Evolutionary conservation across 2,329 filamentous ascomycete species (phyloP).

Genomic region (Sordariomycetes sp.): DNA sequence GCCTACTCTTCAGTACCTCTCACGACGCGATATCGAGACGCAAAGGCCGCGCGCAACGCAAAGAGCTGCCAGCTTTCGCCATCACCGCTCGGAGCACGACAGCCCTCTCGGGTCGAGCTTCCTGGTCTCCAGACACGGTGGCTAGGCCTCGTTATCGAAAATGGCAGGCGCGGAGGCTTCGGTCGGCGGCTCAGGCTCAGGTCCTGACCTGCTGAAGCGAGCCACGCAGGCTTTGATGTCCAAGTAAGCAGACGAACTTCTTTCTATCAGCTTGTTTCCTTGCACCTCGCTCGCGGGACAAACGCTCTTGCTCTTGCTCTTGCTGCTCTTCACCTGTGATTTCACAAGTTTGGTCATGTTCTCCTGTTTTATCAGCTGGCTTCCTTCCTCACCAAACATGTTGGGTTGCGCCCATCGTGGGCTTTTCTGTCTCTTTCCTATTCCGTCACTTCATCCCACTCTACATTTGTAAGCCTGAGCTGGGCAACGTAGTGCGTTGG

Average conservation of each 20-base stretch:
- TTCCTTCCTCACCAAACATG: not conserved
- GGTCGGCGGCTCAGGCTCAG: slow-evolving; percentile 31
- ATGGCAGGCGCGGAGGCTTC: slow-evolving; percentile 41
- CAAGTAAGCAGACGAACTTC: slow-evolving; percentile 33
- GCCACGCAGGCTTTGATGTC: slow-evolving; percentile 55
- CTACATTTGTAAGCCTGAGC: not conserved
- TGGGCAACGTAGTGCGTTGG: not conserved
- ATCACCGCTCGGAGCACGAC: not conserved
- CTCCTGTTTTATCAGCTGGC: not conserved
- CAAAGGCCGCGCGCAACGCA: not conserved
- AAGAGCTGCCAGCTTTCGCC: not conserved
- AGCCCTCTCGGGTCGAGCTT: not conserved
- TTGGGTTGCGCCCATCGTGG: not conserved
- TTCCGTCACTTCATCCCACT: not conserved
- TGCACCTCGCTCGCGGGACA: not conserved
- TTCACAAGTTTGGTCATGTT: not conserved
- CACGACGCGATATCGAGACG: not conserved
- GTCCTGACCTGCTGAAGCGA: slow-evolving; percentile 46
- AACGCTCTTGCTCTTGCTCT: not conserved
- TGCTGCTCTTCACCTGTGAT: not conserved
- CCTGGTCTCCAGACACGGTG: not conserved
- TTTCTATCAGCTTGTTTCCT: not conserved
- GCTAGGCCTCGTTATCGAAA: slow-evolving; percentile 7
- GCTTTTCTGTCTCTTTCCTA: not conserved
- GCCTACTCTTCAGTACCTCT: not conserved